Evolutionary conservation across 495 filamentous ascomycete genomes (phyloP).

Genomic region (Penicillium ochrochloron): DNA sequence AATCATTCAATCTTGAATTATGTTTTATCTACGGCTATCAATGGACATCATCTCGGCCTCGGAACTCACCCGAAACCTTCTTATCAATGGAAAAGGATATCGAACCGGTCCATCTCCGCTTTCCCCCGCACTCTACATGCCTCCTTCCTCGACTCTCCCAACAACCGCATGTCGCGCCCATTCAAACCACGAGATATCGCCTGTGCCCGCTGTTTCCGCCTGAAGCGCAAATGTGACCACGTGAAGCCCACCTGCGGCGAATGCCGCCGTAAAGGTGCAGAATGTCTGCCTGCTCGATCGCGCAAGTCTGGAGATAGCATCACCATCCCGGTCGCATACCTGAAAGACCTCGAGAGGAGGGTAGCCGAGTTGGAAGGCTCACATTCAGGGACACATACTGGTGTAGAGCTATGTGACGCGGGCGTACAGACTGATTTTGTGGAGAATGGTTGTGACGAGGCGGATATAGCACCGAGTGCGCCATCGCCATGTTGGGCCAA

Average conservation of each 20-base stretch:
- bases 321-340: slow-evolving; percentile 39
- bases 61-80: slow-evolving; percentile 26
- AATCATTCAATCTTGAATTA: background rate
- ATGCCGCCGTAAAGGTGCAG: slow-evolving; percentile 38
- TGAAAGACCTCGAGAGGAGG: slow-evolving; percentile 34
- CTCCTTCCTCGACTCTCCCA: slow-evolving; percentile 2
- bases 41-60: slow-evolving; percentile 12
- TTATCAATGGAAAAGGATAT: slow-evolving; percentile 24
- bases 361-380: slow-evolving; percentile 32
- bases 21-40: background rate
- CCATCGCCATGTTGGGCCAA: slow-evolving; percentile 11
- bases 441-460: background rate
- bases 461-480: background rate
- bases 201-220: slow-evolving; percentile 40
- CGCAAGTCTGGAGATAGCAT: slow-evolving; percentile 35
- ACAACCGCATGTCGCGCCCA: slow-evolving; percentile 34
- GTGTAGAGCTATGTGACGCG: slow-evolving; percentile 27
- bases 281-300: slow-evolving; percentile 39
- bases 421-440: slow-evolving; percentile 36
- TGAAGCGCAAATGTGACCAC: slow-evolving; percentile 44
- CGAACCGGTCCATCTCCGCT: slow-evolving; percentile 19
- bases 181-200: slow-evolving; percentile 37
- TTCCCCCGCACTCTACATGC: slow-evolving; percentile 12
- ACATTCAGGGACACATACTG: background rate
- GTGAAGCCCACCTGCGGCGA: slow-evolving; percentile 40